These are phyloP conservation scores for Mariannaea sp. DNA, from an alignment of 2,329 filamentous ascomycete species.

Conservation along the genomic window DNA sequence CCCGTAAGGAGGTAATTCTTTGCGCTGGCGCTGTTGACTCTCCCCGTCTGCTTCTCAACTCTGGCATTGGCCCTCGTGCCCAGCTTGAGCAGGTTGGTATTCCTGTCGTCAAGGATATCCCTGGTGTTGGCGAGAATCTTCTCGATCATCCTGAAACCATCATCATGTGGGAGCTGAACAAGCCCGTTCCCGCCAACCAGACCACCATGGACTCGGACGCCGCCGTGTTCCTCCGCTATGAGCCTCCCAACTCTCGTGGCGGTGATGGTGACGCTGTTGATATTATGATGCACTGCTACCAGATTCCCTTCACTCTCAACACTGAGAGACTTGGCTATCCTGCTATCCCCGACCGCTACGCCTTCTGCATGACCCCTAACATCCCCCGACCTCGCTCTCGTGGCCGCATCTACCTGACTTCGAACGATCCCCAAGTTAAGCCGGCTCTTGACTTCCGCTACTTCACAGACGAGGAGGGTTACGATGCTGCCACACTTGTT, in stretches of 20 bases:
- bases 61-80: slow-evolving; percentile 59
- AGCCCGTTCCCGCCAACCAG: slow-evolving; percentile 74
- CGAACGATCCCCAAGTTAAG: slow-evolving; percentile 74
- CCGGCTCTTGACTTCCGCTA: slow-evolving; percentile 87
- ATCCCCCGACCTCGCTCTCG: slow-evolving; percentile 82
- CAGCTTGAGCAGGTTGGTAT: slow-evolving; percentile 61
- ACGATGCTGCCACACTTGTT: slow-evolving; percentile 81
- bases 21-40: slow-evolving; percentile 83
- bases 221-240: slow-evolving; percentile 83
- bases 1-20: slow-evolving; percentile 78
- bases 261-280: slow-evolving; percentile 79
- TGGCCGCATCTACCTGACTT: slow-evolving; percentile 78
- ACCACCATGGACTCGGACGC: slow-evolving; percentile 92
- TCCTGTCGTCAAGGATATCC: slow-evolving; percentile 59
- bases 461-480: slow-evolving; percentile 85
- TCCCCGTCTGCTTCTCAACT: slow-evolving; percentile 66
- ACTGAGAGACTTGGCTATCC: slow-evolving; percentile 78
- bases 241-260: slow-evolving; percentile 67
- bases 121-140: slow-evolving; percentile 65
- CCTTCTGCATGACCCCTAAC: slow-evolving; percentile 93
- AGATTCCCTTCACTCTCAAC: slow-evolving; percentile 90
- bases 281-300: slow-evolving; percentile 97
- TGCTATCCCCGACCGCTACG: slow-evolving; percentile 68
- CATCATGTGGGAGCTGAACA: slow-evolving; percentile 78
- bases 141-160: slow-evolving; percentile 65